These are phyloP conservation scores for Coniochaeta pulveracea DNA, from an alignment of 2,329 filamentous ascomycete species.

Conservation along the genomic window DNA sequence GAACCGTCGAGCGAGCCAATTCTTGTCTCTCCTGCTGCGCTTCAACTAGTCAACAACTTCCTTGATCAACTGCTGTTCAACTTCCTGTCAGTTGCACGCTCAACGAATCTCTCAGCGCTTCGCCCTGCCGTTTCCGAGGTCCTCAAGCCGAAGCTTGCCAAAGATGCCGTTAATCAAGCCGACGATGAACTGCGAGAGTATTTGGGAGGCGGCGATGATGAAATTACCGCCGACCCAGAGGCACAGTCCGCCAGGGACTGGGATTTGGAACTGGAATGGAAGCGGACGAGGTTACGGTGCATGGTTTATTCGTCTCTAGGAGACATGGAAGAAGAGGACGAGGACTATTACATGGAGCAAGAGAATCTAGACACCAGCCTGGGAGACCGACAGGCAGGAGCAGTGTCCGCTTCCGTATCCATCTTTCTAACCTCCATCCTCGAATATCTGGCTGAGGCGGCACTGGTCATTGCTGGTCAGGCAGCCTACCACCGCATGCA, in stretches of 20 bases:
- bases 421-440: slow-evolving; percentile 94
- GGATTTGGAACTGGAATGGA: slow-evolving; percentile 91
- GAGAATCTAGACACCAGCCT: slow-evolving; percentile 55
- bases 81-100: slow-evolving; percentile 69
- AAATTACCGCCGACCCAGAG: slow-evolving; percentile 50
- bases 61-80: slow-evolving; percentile 89
- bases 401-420: slow-evolving; percentile 80
- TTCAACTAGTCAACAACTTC: slow-evolving; percentile 79
- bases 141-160: slow-evolving; percentile 79
- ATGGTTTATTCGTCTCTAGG: slow-evolving; percentile 98
- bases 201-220: slow-evolving; percentile 66
- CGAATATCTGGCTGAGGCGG: slow-evolving; percentile 88
- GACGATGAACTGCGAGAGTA: slow-evolving; percentile 60
- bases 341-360: slow-evolving; percentile 76
- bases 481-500: slow-evolving; percentile 63
- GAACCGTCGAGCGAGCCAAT: slow-evolving; percentile 57
- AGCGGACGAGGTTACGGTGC: slow-evolving; percentile 79
- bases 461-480: slow-evolving; percentile 76
- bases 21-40: slow-evolving; percentile 59
- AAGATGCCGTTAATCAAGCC: slow-evolving; percentile 36
- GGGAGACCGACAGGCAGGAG: slow-evolving; percentile 48
- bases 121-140: slow-evolving; percentile 78
- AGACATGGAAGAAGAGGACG: slow-evolving; percentile 96
- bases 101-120: slow-evolving; percentile 63
- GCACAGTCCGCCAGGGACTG: slow-evolving; percentile 49